These are phyloP conservation scores for Fagus crenata DNA, from an alignment of 306 rosid genomes.

Conservation along the genomic window DNA sequence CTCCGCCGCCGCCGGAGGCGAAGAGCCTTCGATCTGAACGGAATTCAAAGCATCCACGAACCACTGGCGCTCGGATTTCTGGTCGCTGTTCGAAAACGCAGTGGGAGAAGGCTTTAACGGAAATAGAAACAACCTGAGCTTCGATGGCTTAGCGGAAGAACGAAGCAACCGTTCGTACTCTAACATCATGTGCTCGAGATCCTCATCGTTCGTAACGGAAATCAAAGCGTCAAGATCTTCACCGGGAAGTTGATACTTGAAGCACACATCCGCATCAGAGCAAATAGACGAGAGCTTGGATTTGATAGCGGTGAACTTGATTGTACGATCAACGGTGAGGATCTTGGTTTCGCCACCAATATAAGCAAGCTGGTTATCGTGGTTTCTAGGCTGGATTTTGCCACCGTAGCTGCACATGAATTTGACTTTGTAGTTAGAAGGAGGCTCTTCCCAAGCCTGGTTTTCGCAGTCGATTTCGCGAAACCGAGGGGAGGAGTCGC, in stretches of 20 bases:
- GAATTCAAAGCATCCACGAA: slow-evolving; percentile 85
- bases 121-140: slow-evolving; percentile 70
- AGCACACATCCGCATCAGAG: slow-evolving; percentile 35
- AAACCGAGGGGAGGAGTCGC: slow-evolving; percentile 74
- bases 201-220: slow-evolving; percentile 83
- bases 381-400: slow-evolving; percentile 67
- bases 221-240: slow-evolving; percentile 89
- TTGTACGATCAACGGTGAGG: slow-evolving; percentile 67
- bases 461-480: slow-evolving; percentile 62
- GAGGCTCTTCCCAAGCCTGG: slow-evolving; percentile 55
- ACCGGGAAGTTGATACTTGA: slow-evolving; percentile 89
- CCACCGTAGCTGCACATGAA: slow-evolving; percentile 90
- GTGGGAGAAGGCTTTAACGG: slow-evolving; percentile 22
- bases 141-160: slow-evolving; percentile 64
- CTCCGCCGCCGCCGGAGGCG: slow-evolving; percentile 42
- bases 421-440: slow-evolving; percentile 51
- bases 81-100: not conserved
- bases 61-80: slow-evolving; percentile 69
- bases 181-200: slow-evolving; percentile 79
- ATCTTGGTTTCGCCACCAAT: slow-evolving; percentile 89
- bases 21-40: slow-evolving; percentile 55
- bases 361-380: slow-evolving; percentile 73
- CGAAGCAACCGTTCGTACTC: slow-evolving; percentile 79
- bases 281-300: slow-evolving; percentile 58
- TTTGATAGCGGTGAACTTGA: slow-evolving; percentile 48